Conservation (phyloP, 257 asterid species). For the Solanum paucissectum region DNA sequence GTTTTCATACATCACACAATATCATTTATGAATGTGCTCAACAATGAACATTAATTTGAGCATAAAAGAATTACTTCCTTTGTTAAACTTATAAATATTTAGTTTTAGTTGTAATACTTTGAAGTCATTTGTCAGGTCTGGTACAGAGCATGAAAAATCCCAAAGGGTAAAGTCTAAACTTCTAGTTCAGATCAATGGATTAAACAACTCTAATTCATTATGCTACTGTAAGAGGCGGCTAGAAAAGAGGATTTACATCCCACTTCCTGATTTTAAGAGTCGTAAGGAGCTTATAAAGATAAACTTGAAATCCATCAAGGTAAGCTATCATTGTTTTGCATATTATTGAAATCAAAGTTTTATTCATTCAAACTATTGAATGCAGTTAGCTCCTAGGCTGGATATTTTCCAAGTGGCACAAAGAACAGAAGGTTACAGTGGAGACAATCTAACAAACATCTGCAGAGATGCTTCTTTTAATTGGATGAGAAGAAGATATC, state of each 20-base stretch:
- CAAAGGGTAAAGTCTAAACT: slow-evolving; percentile 84
- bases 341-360: background rate
- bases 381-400: slow-evolving; percentile 59
- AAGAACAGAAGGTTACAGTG: background rate
- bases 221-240: slow-evolving; percentile 60
- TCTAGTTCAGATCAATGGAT: slow-evolving; percentile 88
- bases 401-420: background rate
- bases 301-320: slow-evolving; percentile 82
- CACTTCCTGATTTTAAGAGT: slow-evolving; percentile 75
- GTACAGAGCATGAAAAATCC: slow-evolving; percentile 88
- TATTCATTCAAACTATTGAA: background rate
- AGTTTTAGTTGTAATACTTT: background rate
- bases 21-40: background rate
- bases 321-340: slow-evolving; percentile 3
- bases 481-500: slow-evolving; percentile 76
- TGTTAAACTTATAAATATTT: background rate
- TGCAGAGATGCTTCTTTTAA: slow-evolving; percentile 81
- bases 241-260: slow-evolving; percentile 85
- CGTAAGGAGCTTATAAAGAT: slow-evolving; percentile 83
- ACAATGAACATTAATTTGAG: background rate
- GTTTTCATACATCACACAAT: background rate
- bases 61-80: background rate
- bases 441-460: slow-evolving; percentile 63
- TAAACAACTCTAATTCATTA: slow-evolving; percentile 37
- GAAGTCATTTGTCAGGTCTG: slow-evolving; percentile 34